A percentile compares a stretch with the other conserved stretches of the same genome.
phyloP scores from a whole-genome alignment of 345 rosid genomes.

The Salix brachista region DNA sequence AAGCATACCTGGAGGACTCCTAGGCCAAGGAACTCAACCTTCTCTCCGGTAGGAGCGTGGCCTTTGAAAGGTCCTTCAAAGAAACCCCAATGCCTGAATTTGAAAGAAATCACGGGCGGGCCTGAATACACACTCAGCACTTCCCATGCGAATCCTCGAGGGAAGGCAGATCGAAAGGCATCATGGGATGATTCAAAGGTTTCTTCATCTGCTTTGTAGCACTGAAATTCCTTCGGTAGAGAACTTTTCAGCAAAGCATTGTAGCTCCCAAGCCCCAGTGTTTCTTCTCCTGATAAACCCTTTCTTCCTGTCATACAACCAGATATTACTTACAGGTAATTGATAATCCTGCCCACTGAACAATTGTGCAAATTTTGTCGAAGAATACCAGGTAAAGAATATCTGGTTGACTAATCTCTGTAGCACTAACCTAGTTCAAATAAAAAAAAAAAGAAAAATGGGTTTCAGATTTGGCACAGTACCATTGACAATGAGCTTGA shows the following conservation, averaged over 20 bases:
- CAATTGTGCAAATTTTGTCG: no score
- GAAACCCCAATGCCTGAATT: conserved; percentile 88
- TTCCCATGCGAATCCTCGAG: conserved; percentile 89
- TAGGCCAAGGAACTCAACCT: conserved; percentile 54
- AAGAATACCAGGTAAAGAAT: no score
- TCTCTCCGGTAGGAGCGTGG: conserved; percentile 69
- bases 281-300: conserved; percentile 68
- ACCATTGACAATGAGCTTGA: conserved; percentile 78
- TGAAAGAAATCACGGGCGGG: conserved; percentile 68
- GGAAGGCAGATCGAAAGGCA: conserved; percentile 57
- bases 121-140: conserved; percentile 59
- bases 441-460: neutral
- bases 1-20: conserved; percentile 58
- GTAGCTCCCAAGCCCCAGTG: conserved; percentile 58
- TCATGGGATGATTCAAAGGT: conserved; percentile 75
- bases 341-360: neutral
- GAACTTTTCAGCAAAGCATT: conserved; percentile 64
- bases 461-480: neutral
- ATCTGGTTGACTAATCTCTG: neutral
- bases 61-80: conserved; percentile 71
- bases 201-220: conserved; percentile 65
- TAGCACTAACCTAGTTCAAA: neutral
- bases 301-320: conserved; percentile 48
- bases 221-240: conserved; percentile 49
- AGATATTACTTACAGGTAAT: neutral